Base-by-base conservation (phyloP, 208 protist species). In the Wallacemonas collosoma region DNA sequence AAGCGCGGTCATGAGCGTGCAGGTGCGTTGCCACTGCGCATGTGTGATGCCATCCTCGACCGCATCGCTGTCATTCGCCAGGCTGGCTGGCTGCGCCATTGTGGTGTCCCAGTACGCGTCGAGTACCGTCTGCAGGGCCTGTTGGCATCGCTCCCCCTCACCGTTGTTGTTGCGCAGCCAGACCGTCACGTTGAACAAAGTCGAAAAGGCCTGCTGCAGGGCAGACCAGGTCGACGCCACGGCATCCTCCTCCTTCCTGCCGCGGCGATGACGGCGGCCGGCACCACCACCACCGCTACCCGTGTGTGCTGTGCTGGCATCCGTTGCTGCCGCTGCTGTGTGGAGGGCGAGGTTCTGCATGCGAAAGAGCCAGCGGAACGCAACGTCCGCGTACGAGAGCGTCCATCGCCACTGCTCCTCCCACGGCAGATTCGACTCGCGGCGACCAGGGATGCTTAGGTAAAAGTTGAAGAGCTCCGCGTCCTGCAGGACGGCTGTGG, bases 151-250 rank as follows among this genome's bases (percentile, higher is more conserved):
- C 40, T 67, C 39, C 3, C 86, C 87, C 48, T 95, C 90, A 2
- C 68, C 57, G 68, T 95, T 91, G 75, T 95, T 72, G 72, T 95
- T 95, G 11, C 75, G 67, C 40, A 89, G 77, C 85, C 88, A 95
- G 55, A 93, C 75, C 50, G 84, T 90, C 26, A 91, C 87, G 60
- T 95, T 93, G 79, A 91, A 83, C 8, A 90, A 54, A 35, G 81
- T 65, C 5, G 68, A 39, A 53, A 66, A 79, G 38, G 75, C 78
- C 48, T 64, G 62, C 54, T 66, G 41, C 61, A 87, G 68, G 50
- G 48, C 65, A 26, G 53, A 51, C 77, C 50, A 43, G 3, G 64
- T 17, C 12, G 26, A 44, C 44, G 38, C 64, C 26, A 35, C 60
- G 40, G 36, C 43, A 17, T 65, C 60, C 4, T 26, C 15, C 12